phyloP scores from a whole-genome alignment of 2,329 filamentous ascomycete species.

The Penicillium thymicola region DNA sequence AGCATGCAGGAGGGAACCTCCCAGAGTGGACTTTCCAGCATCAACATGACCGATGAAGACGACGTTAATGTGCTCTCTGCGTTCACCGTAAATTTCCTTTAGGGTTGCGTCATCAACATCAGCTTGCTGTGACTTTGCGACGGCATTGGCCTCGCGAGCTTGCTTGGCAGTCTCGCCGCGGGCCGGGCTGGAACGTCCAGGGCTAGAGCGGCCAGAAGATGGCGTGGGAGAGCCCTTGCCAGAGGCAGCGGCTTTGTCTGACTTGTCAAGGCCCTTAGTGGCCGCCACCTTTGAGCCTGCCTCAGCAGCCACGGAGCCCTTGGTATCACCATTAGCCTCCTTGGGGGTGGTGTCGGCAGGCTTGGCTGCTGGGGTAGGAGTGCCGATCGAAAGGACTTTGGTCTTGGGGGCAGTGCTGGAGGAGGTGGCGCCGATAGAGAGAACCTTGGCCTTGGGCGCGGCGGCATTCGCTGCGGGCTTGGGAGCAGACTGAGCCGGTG shows the following conservation, averaged over 20 bases:
- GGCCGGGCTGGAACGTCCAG: constrained; percentile 74
- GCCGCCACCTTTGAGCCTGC: constrained; percentile 79
- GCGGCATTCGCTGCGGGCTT: constrained; percentile 48
- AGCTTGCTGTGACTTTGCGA: constrained; percentile 76
- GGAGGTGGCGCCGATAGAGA: constrained; percentile 56
- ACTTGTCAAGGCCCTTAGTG: constrained; percentile 87
- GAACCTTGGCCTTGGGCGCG: constrained; percentile 57
- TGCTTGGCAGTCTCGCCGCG: constrained; percentile 56
- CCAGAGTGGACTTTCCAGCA: constrained; percentile 94
- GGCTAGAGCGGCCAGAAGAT: constrained; percentile 76
- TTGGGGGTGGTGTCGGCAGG: constrained; percentile 52
- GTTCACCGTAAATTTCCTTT: constrained; percentile 92
- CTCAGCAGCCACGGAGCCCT: constrained; percentile 53
- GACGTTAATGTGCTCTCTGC: constrained; percentile 74
- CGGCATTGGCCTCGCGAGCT: constrained; percentile 71
- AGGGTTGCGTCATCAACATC: constrained; percentile 81
- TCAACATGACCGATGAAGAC: constrained; percentile 99
- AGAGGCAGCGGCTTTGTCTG: constrained; percentile 60
- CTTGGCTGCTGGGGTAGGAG: constrained; percentile 39
- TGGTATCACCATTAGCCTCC: constrained; percentile 38
- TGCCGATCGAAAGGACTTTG: constrained; percentile 76
- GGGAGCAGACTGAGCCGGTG: constrained; percentile 44
- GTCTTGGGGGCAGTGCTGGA: constrained; percentile 53
- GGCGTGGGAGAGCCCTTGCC: constrained; percentile 78
- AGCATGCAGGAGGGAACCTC: constrained; percentile 85